Conservation (phyloP, 2,329 filamentous ascomycete species). For the Diaporthe batatas region DNA sequence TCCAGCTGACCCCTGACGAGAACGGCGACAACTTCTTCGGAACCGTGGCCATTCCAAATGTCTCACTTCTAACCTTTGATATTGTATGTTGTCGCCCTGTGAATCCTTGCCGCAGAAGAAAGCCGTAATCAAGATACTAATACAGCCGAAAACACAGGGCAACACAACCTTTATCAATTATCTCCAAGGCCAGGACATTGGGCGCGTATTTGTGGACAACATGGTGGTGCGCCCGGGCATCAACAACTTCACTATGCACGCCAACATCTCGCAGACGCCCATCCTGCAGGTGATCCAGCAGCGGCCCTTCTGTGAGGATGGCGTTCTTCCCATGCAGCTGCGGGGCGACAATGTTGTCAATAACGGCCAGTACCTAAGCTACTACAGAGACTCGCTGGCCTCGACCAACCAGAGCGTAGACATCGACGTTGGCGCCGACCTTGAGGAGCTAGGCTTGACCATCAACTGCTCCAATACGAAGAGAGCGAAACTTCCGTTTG, state of each 20-base stretch:
- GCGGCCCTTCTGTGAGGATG: slow-evolving; percentile 65
- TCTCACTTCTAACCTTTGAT: slow-evolving; percentile 72
- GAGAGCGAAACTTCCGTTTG: neutral
- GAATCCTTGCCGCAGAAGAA: neutral
- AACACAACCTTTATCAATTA: slow-evolving; percentile 73
- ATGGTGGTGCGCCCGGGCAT: slow-evolving; percentile 70
- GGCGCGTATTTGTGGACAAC: slow-evolving; percentile 69
- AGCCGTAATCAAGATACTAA: slow-evolving; percentile 30
- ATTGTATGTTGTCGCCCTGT: slow-evolving; percentile 61
- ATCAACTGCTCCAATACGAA: slow-evolving; percentile 37
- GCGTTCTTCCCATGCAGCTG: slow-evolving; percentile 68
- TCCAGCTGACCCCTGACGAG: slow-evolving; percentile 56
- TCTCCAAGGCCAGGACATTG: slow-evolving; percentile 65
- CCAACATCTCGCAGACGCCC: slow-evolving; percentile 63
- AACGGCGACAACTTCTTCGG: slow-evolving; percentile 73
- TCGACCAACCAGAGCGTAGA: slow-evolving; percentile 64
- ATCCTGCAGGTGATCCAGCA: slow-evolving; percentile 60
- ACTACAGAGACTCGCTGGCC: slow-evolving; percentile 68
- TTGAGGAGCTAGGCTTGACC: slow-evolving; percentile 46
- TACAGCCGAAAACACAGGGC: slow-evolving; percentile 57
- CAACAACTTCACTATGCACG: slow-evolving; percentile 68
- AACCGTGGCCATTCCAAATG: slow-evolving; percentile 72
- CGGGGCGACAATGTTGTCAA: slow-evolving; percentile 65
- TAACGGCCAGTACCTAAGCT: slow-evolving; percentile 65
- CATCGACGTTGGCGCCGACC: slow-evolving; percentile 63